Evolutionary conservation across 1,284 basidiomycete species (phyloP), one percentile per base, ranked within the genome.

Genomic region (Puccinia polysora): DNA sequence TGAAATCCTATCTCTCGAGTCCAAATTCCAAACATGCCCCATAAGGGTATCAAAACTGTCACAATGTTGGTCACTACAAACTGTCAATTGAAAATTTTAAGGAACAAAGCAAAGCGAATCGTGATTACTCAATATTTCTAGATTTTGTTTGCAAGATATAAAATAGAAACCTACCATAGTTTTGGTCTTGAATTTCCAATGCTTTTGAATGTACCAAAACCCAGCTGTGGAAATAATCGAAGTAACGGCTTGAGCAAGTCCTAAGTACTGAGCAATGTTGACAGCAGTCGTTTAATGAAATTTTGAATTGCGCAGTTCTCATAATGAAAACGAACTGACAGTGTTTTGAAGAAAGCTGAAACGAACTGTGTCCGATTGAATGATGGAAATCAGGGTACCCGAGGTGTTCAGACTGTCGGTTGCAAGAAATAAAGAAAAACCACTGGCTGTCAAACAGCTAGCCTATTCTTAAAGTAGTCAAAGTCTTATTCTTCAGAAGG

Each of bases 191-290:
- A 72, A 36, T n/a, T 63, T 64, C 69, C 69, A 72, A 36, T 50
- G 15, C 23, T 72, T 72, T 56, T 72, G 60, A 55, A 72, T 64
- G 15, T 53, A 62, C 49, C 59, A 72, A 32, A 72, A 72, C 10
- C 34, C 69, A 28, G 49, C 43, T 43, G 69, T 72, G 8, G 69
- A 72, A 55, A 72, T 28, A n/a, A 72, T 72, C 12, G 69, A 72
- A 20, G 69, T 72, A 12, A 64, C 52, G 23, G 69, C 69, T 72
- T 72, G 69, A n/a, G 69, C 25, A n/a, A 72, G 63, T n/a, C 56
- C 52, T 18, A 72, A 14, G 60, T 72, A 72, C 69, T 70, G 14
- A 5, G n/a, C 20, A 15, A 25, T 18, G n/a, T 10, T 36, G 28
- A 23, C 28, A 10, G 40, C 4, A 12, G 32, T 45, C 4, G 43